Evolutionary conservation across 208 protist genomes (phyloP).

Genomic region (Jaenimonas drosophilae): DNA sequence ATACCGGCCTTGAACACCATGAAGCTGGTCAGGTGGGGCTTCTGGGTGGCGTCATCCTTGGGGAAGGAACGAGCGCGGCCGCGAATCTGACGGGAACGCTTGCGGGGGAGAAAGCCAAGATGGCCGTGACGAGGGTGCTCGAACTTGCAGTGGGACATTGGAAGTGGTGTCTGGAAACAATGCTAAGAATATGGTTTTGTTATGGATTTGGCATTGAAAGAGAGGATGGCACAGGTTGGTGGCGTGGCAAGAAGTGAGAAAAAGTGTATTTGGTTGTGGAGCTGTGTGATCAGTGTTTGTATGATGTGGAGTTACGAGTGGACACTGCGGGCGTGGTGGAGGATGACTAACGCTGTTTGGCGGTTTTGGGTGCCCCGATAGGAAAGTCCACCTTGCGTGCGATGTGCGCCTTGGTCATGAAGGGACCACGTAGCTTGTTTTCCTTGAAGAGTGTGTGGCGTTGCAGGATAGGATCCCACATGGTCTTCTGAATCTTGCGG

Average conservation of each 20-base stretch:
- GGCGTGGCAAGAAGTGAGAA: too few species aligned
- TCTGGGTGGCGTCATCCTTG: slow-evolving; percentile 91
- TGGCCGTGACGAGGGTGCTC: slow-evolving; percentile 94
- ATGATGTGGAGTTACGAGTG: too few species aligned
- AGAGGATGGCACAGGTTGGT: too few species aligned
- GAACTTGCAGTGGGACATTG: slow-evolving; percentile 91
- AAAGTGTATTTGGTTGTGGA: too few species aligned
- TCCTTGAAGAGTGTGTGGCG: slow-evolving; percentile 72
- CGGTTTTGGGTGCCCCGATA: slow-evolving; percentile 9
- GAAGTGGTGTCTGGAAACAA: neutral
- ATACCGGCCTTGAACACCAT: slow-evolving; percentile 99
- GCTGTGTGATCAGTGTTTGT: too few species aligned
- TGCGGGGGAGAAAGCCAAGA: slow-evolving; percentile 94
- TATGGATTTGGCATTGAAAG: too few species aligned
- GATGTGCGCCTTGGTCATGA: slow-evolving; percentile 67
- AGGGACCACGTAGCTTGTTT: slow-evolving; percentile 67
- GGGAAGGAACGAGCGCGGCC: slow-evolving; percentile 93
- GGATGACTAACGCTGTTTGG: too few species aligned
- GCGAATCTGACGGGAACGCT: slow-evolving; percentile 89
- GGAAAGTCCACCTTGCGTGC: slow-evolving; percentile 57
- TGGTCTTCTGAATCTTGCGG: slow-evolving; percentile 63
- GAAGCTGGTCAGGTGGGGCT: slow-evolving; percentile 96
- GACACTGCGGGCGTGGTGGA: too few species aligned
- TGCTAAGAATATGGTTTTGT: slow-evolving; percentile 3
- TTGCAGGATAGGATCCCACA: slow-evolving; percentile 74